Evolutionary conservation across 2,329 filamentous ascomycete species (phyloP).

Genomic region (Cladophialophora psammophila): DNA sequence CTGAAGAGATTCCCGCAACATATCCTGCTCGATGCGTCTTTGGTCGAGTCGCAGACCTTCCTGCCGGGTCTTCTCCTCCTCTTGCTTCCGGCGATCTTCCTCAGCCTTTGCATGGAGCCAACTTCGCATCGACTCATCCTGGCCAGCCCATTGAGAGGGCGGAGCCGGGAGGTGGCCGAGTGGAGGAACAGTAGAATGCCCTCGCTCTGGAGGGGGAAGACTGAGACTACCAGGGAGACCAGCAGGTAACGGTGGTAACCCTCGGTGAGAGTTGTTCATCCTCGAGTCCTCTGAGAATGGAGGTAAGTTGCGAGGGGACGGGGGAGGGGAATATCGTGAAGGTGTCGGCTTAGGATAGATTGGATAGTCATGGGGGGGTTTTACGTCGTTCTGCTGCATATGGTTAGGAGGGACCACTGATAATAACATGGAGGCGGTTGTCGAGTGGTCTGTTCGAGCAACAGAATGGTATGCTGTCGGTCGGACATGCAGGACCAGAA

Average conservation of each 20-base stretch:
- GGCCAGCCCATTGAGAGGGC: slow-evolving; percentile 70
- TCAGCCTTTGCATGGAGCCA: slow-evolving; percentile 76
- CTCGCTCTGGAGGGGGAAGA: slow-evolving; percentile 39
- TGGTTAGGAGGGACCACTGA: slow-evolving; percentile 55
- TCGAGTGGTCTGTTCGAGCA: slow-evolving; percentile 32
- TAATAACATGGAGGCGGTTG: slow-evolving; percentile 56
- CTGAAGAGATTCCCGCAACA: slow-evolving; percentile 71
- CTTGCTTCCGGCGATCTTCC: slow-evolving; percentile 75
- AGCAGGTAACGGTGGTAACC: slow-evolving; percentile 60
- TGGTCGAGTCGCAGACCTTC: slow-evolving; percentile 75
- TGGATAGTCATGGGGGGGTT: slow-evolving; percentile 58
- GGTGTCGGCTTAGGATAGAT: slow-evolving; percentile 48
- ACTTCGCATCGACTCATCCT: slow-evolving; percentile 73
- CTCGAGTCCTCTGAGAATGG: slow-evolving; percentile 47
- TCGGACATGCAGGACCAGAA: slow-evolving; percentile 26
- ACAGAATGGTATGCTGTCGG: slow-evolving; percentile 32
- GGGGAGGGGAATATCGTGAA: slow-evolving; percentile 52
- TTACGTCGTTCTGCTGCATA: slow-evolving; percentile 54
- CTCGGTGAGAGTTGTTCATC: slow-evolving; percentile 75
- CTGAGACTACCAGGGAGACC: slow-evolving; percentile 60
- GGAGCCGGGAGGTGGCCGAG: slow-evolving; percentile 67
- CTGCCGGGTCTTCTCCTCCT: slow-evolving; percentile 72
- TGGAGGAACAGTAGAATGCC: slow-evolving; percentile 44
- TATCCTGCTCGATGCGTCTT: slow-evolving; percentile 74
- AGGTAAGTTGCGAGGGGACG: slow-evolving; percentile 45